Evolutionary conservation across 768 basidiomycete species (phyloP).

Genomic region (Collybia sordida): DNA sequence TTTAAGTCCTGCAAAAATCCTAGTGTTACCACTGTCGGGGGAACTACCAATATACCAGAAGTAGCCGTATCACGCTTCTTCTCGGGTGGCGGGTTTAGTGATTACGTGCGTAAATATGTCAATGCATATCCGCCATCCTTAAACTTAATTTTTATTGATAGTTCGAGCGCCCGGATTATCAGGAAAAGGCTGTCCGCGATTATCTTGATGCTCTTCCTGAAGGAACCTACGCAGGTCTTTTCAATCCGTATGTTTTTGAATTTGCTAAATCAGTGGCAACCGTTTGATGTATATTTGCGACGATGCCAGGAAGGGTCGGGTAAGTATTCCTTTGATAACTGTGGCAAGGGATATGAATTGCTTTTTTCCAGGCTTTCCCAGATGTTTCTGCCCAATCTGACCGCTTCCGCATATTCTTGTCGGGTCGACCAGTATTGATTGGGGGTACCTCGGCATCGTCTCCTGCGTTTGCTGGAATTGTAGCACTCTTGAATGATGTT

Average conservation of each 20-base stretch:
- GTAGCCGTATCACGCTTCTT: constrained; percentile 47
- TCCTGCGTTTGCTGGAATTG: constrained; percentile 63
- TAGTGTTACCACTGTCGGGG: constrained; percentile 75
- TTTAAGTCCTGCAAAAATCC: not conserved
- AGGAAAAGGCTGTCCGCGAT: constrained; percentile 38
- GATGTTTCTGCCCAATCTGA: constrained; percentile 65
- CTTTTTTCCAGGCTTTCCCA: constrained; percentile 46
- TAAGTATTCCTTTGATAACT: constrained; percentile 24
- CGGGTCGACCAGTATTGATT: constrained; percentile 36
- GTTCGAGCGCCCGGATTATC: constrained; percentile 58
- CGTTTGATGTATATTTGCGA: not conserved
- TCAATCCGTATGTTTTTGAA: constrained; percentile 46
- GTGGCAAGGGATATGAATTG: not conserved
- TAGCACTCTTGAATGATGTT: constrained; percentile 67
- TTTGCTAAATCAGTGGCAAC: not conserved
- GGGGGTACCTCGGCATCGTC: constrained; percentile 67
- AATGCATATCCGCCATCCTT: not conserved
- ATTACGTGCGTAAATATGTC: constrained; percentile 44
- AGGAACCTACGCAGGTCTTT: constrained; percentile 56
- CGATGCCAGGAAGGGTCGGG: constrained; percentile 44
- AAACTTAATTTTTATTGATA: constrained; percentile 16
- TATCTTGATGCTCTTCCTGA: constrained; percentile 47
- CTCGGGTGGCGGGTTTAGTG: constrained; percentile 76
- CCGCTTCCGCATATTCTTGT: constrained; percentile 46
- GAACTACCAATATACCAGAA: constrained; percentile 60